A percentile compares a stretch with the other conserved stretches of the same genome.
Evolutionary conservation across 2,329 filamentous ascomycete species (phyloP).

Genomic region (Leptographium radiaticola): DNA sequence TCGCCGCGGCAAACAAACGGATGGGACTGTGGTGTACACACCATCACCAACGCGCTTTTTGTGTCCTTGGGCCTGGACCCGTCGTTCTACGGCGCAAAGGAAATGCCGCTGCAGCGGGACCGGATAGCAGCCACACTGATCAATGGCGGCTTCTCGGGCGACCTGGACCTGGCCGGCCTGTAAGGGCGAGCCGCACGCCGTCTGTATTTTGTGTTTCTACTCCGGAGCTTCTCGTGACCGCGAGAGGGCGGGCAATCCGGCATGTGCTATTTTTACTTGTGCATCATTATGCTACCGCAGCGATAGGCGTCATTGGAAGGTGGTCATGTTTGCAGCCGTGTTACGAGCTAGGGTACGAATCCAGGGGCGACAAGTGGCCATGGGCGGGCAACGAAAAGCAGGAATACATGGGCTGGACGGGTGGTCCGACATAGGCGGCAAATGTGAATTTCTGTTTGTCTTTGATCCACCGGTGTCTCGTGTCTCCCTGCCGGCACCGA

Average conservation of each 20-base stretch:
- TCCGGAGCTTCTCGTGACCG: not conserved
- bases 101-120: constrained; percentile 47
- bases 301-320: constrained; percentile 4
- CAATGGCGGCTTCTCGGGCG: constrained; percentile 51
- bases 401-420: not conserved
- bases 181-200: constrained; percentile 10
- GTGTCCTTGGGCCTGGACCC: constrained; percentile 40
- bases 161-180: constrained; percentile 36
- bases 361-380: not conserved
- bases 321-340: not conserved
- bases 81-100: constrained; percentile 32
- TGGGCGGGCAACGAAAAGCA: not conserved
- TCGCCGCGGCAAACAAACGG: constrained; percentile 50
- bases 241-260: not conserved
- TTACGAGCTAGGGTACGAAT: not conserved
- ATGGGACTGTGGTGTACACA: constrained; percentile 67
- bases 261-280: not conserved
- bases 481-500: not conserved
- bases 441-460: not conserved
- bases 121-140: constrained; percentile 53
- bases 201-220: not conserved
- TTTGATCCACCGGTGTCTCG: not conserved
- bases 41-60: constrained; percentile 59
- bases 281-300: not conserved
- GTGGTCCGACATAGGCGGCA: not conserved